Base-by-base conservation (phyloP, 2,329 filamentous ascomycete genomes). In the Sporothrix schenckii region DNA sequence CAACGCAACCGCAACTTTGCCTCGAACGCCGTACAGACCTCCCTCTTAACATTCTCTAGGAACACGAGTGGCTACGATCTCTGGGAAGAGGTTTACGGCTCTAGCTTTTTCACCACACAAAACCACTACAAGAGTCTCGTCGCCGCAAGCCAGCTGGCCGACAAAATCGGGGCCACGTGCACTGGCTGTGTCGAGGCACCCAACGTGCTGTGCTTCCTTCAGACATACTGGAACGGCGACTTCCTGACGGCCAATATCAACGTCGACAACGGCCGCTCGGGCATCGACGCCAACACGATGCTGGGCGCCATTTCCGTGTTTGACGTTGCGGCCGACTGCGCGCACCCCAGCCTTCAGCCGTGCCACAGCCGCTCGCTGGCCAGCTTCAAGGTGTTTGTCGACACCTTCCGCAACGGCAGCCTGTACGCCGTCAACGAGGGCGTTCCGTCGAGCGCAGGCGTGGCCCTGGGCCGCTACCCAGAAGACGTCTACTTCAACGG, bases 251-350 rank as follows among this genome's bases (percentile, higher is more conserved):
- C 58, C 58, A 61, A 61, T 39, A 61, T 21, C 60, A 66, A 66
- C 58, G 58, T 61, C 10, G 58, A 61, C 58, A 61, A 47, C 19
- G 58, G 58, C 34, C 58, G 58, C n/a, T 13, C 58, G 34, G 58
- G 58, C 58, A 61, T 61, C 11, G 58, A 61, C n/a, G 58, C 58
- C 39, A 61, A 61, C 58, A 41, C 58, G 10, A 61, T 61, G 58
- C 58, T 61, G n/a, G 58, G 58, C n/a, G 58, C 58, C n/a, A 61
- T 61, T 61, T 19, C 58, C 58, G 39, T 61, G 19, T 61, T 61
- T 61, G 58, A 61, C 39, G 58, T 44, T 19, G 58, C 21, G 1
- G 58, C 58, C 16, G 34, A 44, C 39, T 61, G 58, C 58, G 13
- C 34, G 34, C 13, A 61, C 34, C 34, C 58, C 39, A 61, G 58